A percentile compares a stretch with the other conserved stretches of the same genome.
Evolutionary conservation across 2,329 filamentous ascomycete species (phyloP).

Genomic region (Sarocladium oryzae): DNA sequence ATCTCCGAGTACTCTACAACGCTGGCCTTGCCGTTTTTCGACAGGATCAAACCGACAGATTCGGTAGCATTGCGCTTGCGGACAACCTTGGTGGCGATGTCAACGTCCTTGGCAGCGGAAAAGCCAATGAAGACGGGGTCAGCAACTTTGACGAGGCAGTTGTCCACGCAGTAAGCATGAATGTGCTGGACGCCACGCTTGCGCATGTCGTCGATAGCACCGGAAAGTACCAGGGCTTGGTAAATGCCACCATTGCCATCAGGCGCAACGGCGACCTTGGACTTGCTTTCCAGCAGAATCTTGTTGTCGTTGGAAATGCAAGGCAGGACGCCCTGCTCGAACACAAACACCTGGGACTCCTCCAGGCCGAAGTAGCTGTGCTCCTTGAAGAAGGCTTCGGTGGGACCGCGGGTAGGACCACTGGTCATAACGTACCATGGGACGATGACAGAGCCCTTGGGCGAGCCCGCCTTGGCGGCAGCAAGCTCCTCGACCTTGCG

Average conservation of each 20-base stretch:
- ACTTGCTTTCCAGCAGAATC: constrained; percentile 87
- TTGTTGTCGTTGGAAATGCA: constrained; percentile 98
- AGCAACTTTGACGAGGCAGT: constrained; percentile 98
- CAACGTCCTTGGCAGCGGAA: constrained; percentile 77
- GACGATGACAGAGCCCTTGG: constrained; percentile 50
- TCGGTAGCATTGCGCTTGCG: constrained; percentile 96
- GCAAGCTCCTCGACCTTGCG: constrained; percentile 78
- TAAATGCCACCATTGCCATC: constrained; percentile 98
- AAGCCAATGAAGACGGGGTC: constrained; percentile 96
- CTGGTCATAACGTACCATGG: constrained; percentile 99
- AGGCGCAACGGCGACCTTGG: constrained; percentile 86
- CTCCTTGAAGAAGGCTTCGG: constrained; percentile 88
- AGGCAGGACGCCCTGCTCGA: constrained; percentile 93
- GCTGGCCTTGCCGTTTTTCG: constrained; percentile 92
- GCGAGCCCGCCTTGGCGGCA: constrained; percentile 53
- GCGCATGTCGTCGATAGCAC: constrained; percentile 80
- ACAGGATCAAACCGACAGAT: constrained; percentile 87
- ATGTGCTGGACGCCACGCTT: constrained; percentile 89
- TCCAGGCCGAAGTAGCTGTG: constrained; percentile 86
- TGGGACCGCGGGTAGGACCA: constrained; percentile 83
- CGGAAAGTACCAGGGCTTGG: constrained; percentile 75
- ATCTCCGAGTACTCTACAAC: constrained; percentile 99
- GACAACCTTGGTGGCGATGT: constrained; percentile 98
- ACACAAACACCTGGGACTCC: constrained; percentile 81
- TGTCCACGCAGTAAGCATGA: constrained; percentile 97